Evolutionary conservation across 208 protist genomes (phyloP).

Genomic region (Balamuthia mandrillaris): DNA sequence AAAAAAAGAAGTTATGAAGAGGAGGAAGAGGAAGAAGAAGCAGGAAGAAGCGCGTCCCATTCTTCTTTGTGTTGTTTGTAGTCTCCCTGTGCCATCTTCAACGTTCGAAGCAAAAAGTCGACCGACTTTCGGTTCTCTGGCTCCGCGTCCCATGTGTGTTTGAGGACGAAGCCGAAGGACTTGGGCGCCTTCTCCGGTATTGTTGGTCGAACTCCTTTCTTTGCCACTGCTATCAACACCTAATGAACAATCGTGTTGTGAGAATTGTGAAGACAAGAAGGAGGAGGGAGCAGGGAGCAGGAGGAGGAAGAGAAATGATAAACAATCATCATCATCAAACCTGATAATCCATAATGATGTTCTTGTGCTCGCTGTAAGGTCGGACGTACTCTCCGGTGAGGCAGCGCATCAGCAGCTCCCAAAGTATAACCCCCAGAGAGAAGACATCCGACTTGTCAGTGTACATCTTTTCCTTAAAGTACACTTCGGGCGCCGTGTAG

Average conservation of each 20-base stretch:
- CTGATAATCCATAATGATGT: neutral
- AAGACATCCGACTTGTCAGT: conserved; percentile 5
- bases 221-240: neutral
- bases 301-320: neutral
- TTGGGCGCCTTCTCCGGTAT: neutral
- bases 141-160: neutral
- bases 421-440: neutral
- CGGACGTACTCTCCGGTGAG: neutral
- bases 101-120: neutral
- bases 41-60: neutral
- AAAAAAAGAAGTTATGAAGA: too few species aligned
- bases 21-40: too few species aligned
- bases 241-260: too few species aligned
- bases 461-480: neutral
- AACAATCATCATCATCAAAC: neutral
- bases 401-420: neutral
- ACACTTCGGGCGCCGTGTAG: neutral
- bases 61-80: conserved; percentile 12
- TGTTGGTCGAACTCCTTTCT: neutral
- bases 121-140: neutral
- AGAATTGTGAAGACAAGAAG: neutral
- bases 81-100: neutral
- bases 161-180: neutral
- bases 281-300: neutral
- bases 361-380: neutral